A percentile compares a stretch with the other conserved stretches of the same genome.
Evolutionary conservation across 805 yeast species (phyloP).

Genomic region (Suhomyces sp.): DNA sequence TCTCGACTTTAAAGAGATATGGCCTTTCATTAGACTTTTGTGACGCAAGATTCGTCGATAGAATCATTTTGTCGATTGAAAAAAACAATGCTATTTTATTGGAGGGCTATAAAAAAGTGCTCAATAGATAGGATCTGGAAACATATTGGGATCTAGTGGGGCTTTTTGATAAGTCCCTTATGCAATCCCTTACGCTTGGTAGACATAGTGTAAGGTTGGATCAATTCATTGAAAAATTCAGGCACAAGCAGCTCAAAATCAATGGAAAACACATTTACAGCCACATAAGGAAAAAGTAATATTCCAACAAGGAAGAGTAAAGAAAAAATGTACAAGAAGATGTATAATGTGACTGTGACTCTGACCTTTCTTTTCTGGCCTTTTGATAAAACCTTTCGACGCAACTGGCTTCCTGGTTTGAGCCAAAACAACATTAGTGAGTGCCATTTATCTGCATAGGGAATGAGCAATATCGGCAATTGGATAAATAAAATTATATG

Average conservation of each 20-base stretch:
- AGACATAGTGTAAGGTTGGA: constrained; percentile 44
- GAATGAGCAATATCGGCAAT: constrained; percentile 60
- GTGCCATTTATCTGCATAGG: constrained; percentile 66
- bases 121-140: no score
- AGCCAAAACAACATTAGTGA: constrained; percentile 69
- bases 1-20: constrained; percentile 38
- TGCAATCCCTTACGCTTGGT: constrained; percentile 37
- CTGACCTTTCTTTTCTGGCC: constrained; percentile 43
- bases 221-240: constrained; percentile 22
- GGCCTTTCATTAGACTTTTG: constrained; percentile 35
- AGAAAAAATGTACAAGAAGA: constrained; percentile 38
- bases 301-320: constrained; percentile 23
- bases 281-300: constrained; percentile 41
- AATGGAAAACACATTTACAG: constrained; percentile 31
- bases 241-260: constrained; percentile 46
- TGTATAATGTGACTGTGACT: constrained; percentile 29
- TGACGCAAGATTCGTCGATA: constrained; percentile 9
- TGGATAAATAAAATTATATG: constrained; percentile 59
- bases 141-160: no score
- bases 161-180: constrained; percentile 15
- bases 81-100: no score
- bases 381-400: constrained; percentile 46
- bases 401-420: constrained; percentile 51
- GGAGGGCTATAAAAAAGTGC: constrained; percentile 3
- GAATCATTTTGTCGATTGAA: no score